Evolutionary conservation across 352 stramenopile species (phyloP).

Genomic region (Phytophthora lateralis): DNA sequence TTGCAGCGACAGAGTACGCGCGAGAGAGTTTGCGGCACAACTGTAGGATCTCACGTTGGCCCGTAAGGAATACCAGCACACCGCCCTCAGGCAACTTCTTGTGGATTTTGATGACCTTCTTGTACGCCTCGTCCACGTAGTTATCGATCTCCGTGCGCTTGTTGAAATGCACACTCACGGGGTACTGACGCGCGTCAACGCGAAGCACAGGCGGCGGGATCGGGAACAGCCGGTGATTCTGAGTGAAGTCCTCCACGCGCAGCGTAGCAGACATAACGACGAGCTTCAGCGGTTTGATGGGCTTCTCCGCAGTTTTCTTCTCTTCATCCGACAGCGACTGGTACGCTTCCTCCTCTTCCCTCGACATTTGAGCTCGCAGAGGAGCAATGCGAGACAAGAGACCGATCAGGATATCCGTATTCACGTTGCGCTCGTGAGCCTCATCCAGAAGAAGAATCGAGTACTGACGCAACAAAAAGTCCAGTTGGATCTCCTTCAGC

Average conservation of each 20-base stretch:
- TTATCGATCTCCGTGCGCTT: constrained; percentile 97
- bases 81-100: constrained; percentile 95
- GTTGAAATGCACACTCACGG: constrained; percentile 98
- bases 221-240: constrained; percentile 94
- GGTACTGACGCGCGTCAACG: constrained; percentile 95
- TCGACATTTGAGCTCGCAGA: constrained; percentile 89
- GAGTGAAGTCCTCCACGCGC: constrained; percentile 96
- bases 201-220: constrained; percentile 92
- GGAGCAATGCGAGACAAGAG: constrained; percentile 95
- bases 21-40: constrained; percentile 80
- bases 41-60: constrained; percentile 95
- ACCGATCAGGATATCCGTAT: constrained; percentile 97
- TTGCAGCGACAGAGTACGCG: constrained; percentile 46
- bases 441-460: constrained; percentile 93
- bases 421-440: constrained; percentile 97
- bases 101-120: constrained; percentile 98
- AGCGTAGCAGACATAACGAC: constrained; percentile 99
- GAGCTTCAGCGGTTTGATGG: constrained; percentile 81
- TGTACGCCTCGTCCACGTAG: constrained; percentile 95
- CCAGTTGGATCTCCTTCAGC: constrained; percentile 95
- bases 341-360: constrained; percentile 67
- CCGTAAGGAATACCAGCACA: constrained; percentile 98
- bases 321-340: constrained; percentile 49
- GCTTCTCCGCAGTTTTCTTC: constrained; percentile 45
- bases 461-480: constrained; percentile 80